These are phyloP conservation scores for Pichia ethanolica DNA, from an alignment of 805 yeast species.

Conservation along the genomic window DNA sequence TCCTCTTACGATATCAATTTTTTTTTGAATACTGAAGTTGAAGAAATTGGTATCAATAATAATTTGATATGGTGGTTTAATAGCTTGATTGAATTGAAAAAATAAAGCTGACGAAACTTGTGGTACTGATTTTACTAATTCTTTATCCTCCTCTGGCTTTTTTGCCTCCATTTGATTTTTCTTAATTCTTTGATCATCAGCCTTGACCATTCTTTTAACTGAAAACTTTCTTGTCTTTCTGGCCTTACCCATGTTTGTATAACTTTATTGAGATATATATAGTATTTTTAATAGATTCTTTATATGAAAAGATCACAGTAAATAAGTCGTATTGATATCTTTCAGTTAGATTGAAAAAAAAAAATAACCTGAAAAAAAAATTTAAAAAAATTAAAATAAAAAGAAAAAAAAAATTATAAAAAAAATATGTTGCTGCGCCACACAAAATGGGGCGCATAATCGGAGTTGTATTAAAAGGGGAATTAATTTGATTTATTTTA, in stretches of 20 bases:
- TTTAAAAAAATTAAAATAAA: not conserved
- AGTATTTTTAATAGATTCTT: not conserved
- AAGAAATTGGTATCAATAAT: conserved; percentile 94
- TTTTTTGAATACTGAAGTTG: conserved; percentile 93
- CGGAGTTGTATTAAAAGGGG: not conserved
- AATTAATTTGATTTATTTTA: not conserved
- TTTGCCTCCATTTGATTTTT: conserved; percentile 35
- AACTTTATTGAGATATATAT: not conserved
- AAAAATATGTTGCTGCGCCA: no score
- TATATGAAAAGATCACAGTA: no score
- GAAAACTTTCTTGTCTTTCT: conserved; percentile 96
- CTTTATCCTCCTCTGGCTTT: conserved; percentile 56
- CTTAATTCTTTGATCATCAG: conserved; percentile 60
- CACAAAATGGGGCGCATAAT: not conserved
- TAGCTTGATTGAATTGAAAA: conserved; percentile 88
- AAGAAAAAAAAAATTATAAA: not conserved
- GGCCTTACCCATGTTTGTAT: conserved; percentile 79
- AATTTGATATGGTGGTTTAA: conserved; percentile 97
- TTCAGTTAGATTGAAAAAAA: no score
- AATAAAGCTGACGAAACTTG: conserved; percentile 94
- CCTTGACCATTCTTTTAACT: conserved; percentile 75
- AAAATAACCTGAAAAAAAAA: no score
- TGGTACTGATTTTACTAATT: conserved; percentile 67
- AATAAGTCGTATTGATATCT: no score
- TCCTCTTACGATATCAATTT: conserved; percentile 89